Percentiles rank a stretch among this genome's conserved stretches.
Conservation (phyloP, 73 alveolate genomes). For the Stentor roeselii region DNA sequence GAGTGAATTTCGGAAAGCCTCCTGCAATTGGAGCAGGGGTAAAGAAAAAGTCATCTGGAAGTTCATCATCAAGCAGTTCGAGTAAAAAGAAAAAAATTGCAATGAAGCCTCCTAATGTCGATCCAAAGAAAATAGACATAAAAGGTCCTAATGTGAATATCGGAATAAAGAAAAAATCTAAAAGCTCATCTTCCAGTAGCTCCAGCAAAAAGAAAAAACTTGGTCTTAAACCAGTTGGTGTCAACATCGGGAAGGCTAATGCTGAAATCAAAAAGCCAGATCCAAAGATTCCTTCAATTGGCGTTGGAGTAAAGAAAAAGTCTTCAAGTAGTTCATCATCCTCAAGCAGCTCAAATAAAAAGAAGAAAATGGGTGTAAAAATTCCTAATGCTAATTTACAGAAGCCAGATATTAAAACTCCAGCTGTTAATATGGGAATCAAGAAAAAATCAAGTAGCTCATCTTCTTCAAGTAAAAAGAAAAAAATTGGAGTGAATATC, state of each 20-base stretch:
- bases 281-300: too few species aligned
- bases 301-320: background rate
- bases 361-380: background rate
- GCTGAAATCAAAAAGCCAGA: too few species aligned
- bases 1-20: background rate
- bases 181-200: conserved; percentile 4
- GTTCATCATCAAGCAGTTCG: conserved; percentile 13
- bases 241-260: too few species aligned
- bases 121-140: background rate
- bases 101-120: background rate
- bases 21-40: background rate
- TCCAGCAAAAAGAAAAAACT: too few species aligned
- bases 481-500: background rate
- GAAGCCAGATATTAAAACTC: background rate
- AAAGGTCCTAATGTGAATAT: background rate
- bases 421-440: background rate
- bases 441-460: background rate
- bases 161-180: background rate
- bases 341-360: background rate
- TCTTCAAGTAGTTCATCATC: background rate
- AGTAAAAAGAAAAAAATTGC: background rate
- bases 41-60: background rate
- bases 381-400: too few species aligned
- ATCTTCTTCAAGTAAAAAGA: background rate
- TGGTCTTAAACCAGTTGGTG: background rate